These are phyloP conservation scores for Oryza brachyantha DNA, from an alignment of 176 grass and related monocot genomes.

Conservation along the genomic window DNA sequence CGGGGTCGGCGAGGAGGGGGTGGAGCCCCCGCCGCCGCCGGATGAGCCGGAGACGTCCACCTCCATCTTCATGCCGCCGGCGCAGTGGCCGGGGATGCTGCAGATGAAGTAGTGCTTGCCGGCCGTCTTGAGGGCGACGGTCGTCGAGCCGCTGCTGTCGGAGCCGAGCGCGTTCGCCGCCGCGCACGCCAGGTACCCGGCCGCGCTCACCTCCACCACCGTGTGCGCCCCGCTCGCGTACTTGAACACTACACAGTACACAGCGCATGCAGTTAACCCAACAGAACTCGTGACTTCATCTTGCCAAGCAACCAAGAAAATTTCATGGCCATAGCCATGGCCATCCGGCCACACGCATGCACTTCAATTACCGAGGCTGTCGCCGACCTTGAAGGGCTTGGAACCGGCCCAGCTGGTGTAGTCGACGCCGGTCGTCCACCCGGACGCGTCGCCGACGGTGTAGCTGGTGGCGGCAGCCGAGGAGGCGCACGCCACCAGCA, in stretches of 20 bases:
- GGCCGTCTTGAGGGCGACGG: constrained; percentile 52
- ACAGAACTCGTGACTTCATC: background rate
- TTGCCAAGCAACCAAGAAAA: background rate
- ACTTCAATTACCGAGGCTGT: constrained; percentile 55
- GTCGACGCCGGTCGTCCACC: constrained; percentile 66
- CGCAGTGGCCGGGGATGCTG: constrained; percentile 63
- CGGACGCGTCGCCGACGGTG: constrained; percentile 73
- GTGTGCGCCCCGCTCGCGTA: constrained; percentile 58
- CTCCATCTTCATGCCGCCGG: constrained; percentile 73
- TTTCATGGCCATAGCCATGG: background rate
- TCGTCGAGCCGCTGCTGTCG: constrained; percentile 64
- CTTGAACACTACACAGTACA: constrained; percentile 56
- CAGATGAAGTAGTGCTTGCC: constrained; percentile 88
- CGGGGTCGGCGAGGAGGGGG: no score
- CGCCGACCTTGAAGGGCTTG: constrained; percentile 56
- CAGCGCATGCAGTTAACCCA: no score
- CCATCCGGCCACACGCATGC: no score
- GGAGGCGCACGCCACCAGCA: constrained; percentile 39
- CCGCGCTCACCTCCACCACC: constrained; percentile 61
- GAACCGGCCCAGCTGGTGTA: constrained; percentile 63
- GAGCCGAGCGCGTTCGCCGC: constrained; percentile 42
- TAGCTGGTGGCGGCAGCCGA: constrained; percentile 45
- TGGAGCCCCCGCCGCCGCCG: background rate
- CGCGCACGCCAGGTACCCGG: constrained; percentile 73
- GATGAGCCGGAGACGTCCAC: constrained; percentile 48